Base-by-base conservation (phyloP, 331 rosid genomes). In the Malus hybrid region DNA sequence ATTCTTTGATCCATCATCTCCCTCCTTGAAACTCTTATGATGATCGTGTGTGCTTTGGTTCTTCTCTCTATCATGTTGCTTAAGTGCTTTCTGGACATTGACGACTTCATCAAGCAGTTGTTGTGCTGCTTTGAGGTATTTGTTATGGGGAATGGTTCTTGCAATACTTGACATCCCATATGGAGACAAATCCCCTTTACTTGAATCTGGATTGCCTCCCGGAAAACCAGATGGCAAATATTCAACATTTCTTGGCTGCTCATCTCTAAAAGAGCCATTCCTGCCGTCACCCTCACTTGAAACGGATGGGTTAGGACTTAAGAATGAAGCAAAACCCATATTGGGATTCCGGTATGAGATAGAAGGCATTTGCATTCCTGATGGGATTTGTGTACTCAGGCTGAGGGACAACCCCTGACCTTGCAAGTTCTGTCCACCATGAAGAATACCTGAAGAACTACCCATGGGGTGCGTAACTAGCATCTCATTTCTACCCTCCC, bases 81-180 rank as follows among this genome's bases (percentile, higher is more conserved):
- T 89, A 28, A 85, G 59, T 48, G 94, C 90, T 75, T 83, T 86
- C 36, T 81, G 83, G 69, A 91, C 88, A 78, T 89, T 89, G 78
- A 86, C 97, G 69, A 85, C 91, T 83, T 91, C 97, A 82, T 87
- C 95, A 31, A 91, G 97, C 74, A 89, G 80, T 76, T 86, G 88
- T 28, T 91, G 97, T 22, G 89, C 87, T 65, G 85, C 93, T 86
- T 85, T 87, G 69, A 91, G 90, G 74, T 91, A 91, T 77, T 86
- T 91, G 19, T 92, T 89, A 80, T 81, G 83, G 12, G 95, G 88
- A 83, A 78, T 77, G 10, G 82, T 72, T 73, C 90, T 87, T 27
- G 79, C 86, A 78, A 80, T 70, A 67, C 73, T 78, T 0, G 87
- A 67, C 85, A 83, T 76, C 62, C 85, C 90, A 80, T 78, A 87